A percentile compares a stretch with the other conserved stretches of the same genome.
Conservation (phyloP, 2,329 filamentous ascomycete species). For the Phoma sp. region DNA sequence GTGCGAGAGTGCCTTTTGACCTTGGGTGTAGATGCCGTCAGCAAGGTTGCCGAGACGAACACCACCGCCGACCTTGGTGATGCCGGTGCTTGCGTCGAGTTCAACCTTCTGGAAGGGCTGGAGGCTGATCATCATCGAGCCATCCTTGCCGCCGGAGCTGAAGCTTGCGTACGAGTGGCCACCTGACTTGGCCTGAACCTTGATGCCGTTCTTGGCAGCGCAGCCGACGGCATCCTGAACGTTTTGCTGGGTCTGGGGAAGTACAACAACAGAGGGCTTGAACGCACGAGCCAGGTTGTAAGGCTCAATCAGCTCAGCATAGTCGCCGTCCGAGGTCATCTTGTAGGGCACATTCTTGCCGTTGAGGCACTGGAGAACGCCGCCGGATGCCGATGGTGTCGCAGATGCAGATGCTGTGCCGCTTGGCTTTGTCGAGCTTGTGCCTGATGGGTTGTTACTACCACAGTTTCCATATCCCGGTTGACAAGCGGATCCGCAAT, state of each 20-base stretch:
- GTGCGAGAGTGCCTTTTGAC: conserved; percentile 54
- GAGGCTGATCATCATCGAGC: conserved; percentile 57
- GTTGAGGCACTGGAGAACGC: conserved; percentile 39
- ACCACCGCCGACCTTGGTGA: conserved; percentile 57
- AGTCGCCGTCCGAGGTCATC: conserved; percentile 35
- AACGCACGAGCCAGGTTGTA: conserved; percentile 47
- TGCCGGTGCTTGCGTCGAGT: conserved; percentile 49
- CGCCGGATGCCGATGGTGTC: conserved; percentile 18
- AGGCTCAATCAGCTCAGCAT: conserved; percentile 38
- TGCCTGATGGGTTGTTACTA: conserved; percentile 20
- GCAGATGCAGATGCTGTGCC: conserved; percentile 24
- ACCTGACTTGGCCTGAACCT: conserved; percentile 68
- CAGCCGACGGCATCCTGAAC: conserved; percentile 65
- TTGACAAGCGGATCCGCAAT: conserved; percentile 45
- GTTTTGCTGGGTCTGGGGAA: conserved; percentile 60
- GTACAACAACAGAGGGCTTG: conserved; percentile 62
- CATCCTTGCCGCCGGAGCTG: conserved; percentile 58
- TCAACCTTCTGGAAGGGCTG: conserved; percentile 54
- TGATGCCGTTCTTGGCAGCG: conserved; percentile 57
- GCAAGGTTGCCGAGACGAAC: conserved; percentile 54
- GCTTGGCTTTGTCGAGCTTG: conserved; percentile 16
- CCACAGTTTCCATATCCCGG: conserved; percentile 40
- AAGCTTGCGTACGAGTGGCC: conserved; percentile 68
- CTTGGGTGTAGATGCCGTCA: conserved; percentile 43
- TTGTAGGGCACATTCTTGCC: conserved; percentile 43